phyloP scores from a whole-genome alignment of 192 early-diverging fungal species.

The Coemansia sp. region DNA sequence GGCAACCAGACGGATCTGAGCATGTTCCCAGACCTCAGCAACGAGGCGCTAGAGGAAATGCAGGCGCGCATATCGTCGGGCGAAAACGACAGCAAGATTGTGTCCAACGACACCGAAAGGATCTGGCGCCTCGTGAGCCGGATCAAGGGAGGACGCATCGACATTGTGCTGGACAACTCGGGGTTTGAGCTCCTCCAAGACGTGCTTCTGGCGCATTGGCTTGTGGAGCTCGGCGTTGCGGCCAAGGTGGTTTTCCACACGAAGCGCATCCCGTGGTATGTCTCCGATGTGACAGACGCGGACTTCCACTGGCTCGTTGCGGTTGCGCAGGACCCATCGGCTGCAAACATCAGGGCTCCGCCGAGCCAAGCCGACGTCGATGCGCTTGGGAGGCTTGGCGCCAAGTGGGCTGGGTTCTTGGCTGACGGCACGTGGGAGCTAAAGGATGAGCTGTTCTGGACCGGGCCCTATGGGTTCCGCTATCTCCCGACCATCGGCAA shows the following conservation, averaged over 20 bases:
- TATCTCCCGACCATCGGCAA: constrained; percentile 70
- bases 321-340: constrained; percentile 22
- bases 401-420: constrained; percentile 71
- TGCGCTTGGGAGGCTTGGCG: constrained; percentile 58
- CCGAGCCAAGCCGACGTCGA: constrained; percentile 24
- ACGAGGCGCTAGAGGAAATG: constrained; percentile 70
- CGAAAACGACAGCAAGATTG: constrained; percentile 60
- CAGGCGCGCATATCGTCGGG: constrained; percentile 59
- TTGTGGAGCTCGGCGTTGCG: constrained; percentile 70
- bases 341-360: not conserved
- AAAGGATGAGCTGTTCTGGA: constrained; percentile 82
- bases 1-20: constrained; percentile 89
- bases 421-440: constrained; percentile 67
- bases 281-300: constrained; percentile 83
- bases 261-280: constrained; percentile 95
- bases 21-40: constrained; percentile 70
- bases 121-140: constrained; percentile 63
- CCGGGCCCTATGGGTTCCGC: constrained; percentile 78
- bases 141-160: constrained; percentile 65
- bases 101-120: constrained; percentile 71
- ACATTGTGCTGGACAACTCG: constrained; percentile 89
- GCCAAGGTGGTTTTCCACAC: constrained; percentile 75
- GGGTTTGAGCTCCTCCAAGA: constrained; percentile 93
- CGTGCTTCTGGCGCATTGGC: constrained; percentile 83
- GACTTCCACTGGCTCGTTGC: constrained; percentile 77